These are phyloP conservation scores for Talaromyces sp. DNA, from an alignment of 2,329 filamentous ascomycete species.

Conservation along the genomic window DNA sequence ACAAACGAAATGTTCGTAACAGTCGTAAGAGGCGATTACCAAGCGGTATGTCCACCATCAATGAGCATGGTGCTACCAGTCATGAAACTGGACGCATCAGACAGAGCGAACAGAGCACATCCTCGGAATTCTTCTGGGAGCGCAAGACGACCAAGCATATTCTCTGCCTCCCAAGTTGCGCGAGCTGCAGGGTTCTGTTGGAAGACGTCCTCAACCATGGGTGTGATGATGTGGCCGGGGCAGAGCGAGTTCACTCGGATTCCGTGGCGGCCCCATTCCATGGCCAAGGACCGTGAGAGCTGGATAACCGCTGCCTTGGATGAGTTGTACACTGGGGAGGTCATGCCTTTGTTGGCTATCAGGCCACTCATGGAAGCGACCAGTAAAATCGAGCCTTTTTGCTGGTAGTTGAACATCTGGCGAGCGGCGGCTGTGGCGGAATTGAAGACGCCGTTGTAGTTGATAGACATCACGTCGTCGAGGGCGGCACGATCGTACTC, in stretches of 20 bases:
- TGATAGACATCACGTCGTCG: slow-evolving; percentile 51
- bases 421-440: slow-evolving; percentile 51
- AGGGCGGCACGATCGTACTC: slow-evolving; percentile 46
- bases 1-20: not conserved
- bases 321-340: slow-evolving; percentile 52
- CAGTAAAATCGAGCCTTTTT: slow-evolving; percentile 52
- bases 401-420: slow-evolving; percentile 55
- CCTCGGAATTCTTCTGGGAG: slow-evolving; percentile 63
- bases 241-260: slow-evolving; percentile 59
- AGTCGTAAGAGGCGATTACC: slow-evolving; percentile 28
- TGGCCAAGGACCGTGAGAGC: slow-evolving; percentile 54
- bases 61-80: slow-evolving; percentile 70
- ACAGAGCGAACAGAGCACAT: slow-evolving; percentile 68
- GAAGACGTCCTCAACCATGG: slow-evolving; percentile 83
- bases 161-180: slow-evolving; percentile 48
- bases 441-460: slow-evolving; percentile 55
- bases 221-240: slow-evolving; percentile 60
- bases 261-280: slow-evolving; percentile 55
- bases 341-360: slow-evolving; percentile 53
- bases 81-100: slow-evolving; percentile 71
- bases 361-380: slow-evolving; percentile 56
- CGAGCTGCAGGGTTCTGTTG: slow-evolving; percentile 67
- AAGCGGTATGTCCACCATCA: slow-evolving; percentile 68
- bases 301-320: slow-evolving; percentile 60
- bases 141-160: slow-evolving; percentile 58